Evolutionary conservation across 225 moss, liverwort and hornwort species (phyloP).

Genomic region (Climacium dendroides): DNA sequence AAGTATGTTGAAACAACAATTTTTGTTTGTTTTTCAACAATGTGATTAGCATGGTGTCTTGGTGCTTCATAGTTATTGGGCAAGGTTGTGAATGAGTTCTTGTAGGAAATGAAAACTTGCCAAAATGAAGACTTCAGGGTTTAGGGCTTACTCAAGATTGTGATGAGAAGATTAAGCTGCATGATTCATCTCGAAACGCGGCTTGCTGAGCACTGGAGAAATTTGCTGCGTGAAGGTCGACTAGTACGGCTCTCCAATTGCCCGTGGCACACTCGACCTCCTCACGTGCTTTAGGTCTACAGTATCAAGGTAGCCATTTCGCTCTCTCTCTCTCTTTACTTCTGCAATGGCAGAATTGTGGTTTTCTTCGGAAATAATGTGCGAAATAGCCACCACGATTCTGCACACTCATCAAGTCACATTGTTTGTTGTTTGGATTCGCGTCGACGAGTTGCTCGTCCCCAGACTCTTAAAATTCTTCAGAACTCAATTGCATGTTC

Average conservation of each 20-base stretch:
- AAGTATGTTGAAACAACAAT: too few relatives aligned
- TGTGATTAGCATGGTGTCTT: too few relatives aligned
- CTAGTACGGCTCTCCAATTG: background rate
- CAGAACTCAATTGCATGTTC: too few relatives aligned
- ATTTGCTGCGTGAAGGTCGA: background rate
- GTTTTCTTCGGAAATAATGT: background rate
- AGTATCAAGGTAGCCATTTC: too few relatives aligned
- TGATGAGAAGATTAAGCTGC: background rate
- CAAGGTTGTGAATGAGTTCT: too few relatives aligned
- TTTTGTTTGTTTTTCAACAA: too few relatives aligned
- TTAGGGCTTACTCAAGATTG: too few relatives aligned
- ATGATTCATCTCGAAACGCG: background rate
- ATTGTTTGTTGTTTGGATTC: background rate
- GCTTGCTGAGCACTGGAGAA: background rate
- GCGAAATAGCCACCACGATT: background rate
- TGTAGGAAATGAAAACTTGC: too few relatives aligned
- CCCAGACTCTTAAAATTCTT: background rate
- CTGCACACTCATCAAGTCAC: background rate
- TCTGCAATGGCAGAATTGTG: background rate
- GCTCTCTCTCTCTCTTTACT: background rate
- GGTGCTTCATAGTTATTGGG: too few relatives aligned
- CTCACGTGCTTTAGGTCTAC: background rate
- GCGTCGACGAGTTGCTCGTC: background rate
- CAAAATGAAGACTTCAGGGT: too few relatives aligned
- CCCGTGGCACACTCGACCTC: background rate